These are phyloP conservation scores for Phytophthora cryptogea DNA, from an alignment of 352 stramenopile genomes.

Conservation along the genomic window DNA sequence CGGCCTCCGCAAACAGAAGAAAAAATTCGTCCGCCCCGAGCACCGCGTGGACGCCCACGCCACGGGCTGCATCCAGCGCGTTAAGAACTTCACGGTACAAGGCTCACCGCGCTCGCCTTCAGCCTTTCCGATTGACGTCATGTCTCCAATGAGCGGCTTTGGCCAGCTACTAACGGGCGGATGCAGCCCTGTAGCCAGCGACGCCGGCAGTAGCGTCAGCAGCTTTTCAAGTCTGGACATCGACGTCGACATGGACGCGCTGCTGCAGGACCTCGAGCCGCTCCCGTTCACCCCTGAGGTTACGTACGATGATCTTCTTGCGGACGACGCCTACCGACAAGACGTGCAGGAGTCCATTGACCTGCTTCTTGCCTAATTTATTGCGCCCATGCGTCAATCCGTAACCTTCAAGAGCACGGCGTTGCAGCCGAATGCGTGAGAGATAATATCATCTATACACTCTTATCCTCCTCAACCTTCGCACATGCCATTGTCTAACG, in stretches of 20 bases:
- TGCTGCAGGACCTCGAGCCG: constrained; percentile 43
- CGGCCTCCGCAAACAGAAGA: constrained; percentile 85
- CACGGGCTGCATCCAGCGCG: constrained; percentile 66
- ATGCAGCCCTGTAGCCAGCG: constrained; percentile 36
- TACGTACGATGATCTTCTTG: constrained; percentile 45
- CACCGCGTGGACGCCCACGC: constrained; percentile 73
- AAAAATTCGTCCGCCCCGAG: constrained; percentile 75
- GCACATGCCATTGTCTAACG: neutral
- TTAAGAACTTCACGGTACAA: constrained; percentile 45
- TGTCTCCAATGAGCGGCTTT: constrained; percentile 37
- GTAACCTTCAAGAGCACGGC: constrained; percentile 24
- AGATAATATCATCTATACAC: constrained; percentile 42
- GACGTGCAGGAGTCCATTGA: constrained; percentile 60
- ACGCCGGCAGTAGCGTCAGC: constrained; percentile 29
- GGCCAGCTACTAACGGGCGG: constrained; percentile 31
- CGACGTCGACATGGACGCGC: constrained; percentile 35
- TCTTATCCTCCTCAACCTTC: constrained; percentile 2
- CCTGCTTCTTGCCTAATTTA: constrained; percentile 58
- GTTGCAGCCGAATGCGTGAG: constrained; percentile 19
- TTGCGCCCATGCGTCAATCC: constrained; percentile 29
- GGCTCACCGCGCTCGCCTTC: constrained; percentile 54
- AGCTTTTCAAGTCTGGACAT: constrained; percentile 20
- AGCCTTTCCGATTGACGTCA: constrained; percentile 22
- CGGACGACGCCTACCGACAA: constrained; percentile 55
- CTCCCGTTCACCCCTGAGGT: constrained; percentile 53